These are phyloP conservation scores for Multifurca ochricompacta DNA, from an alignment of 768 basidiomycete species.

Conservation along the genomic window DNA sequence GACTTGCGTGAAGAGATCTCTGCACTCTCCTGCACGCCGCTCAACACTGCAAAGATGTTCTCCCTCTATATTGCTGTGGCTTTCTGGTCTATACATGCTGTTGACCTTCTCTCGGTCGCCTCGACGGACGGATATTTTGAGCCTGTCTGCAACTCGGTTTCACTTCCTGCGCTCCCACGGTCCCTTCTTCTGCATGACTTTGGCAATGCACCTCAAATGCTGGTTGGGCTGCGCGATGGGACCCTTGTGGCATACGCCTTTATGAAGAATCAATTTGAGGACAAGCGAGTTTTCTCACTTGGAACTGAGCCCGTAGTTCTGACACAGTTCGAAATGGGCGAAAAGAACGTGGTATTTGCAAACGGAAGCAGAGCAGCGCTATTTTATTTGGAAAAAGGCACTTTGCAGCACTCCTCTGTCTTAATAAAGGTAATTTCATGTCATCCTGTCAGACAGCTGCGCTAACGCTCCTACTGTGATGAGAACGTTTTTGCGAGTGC, in stretches of 20 bases:
- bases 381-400: conserved; percentile 57
- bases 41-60: conserved; percentile 40
- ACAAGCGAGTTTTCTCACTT: conserved; percentile 53
- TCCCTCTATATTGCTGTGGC: conserved; percentile 51
- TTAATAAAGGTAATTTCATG: conserved; percentile 49
- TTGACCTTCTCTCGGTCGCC: conserved; percentile 46
- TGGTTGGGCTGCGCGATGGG: conserved; percentile 73
- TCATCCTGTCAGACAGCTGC: neutral
- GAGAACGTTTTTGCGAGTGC: conserved; percentile 47
- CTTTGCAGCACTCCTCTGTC: conserved; percentile 61
- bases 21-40: conserved; percentile 55
- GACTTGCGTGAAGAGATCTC: conserved; percentile 47
- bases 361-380: conserved; percentile 63
- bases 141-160: conserved; percentile 30
- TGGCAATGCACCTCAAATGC: conserved; percentile 45
- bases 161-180: conserved; percentile 39
- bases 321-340: conserved; percentile 46
- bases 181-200: conserved; percentile 54
- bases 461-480: neutral
- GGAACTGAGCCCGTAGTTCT: conserved; percentile 62
- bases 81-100: conserved; percentile 64
- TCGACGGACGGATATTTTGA: conserved; percentile 23
- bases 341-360: conserved; percentile 54
- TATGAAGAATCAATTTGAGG: conserved; percentile 29
- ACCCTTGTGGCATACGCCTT: conserved; percentile 52